A percentile compares a stretch with the other conserved stretches of the same genome.
These are phyloP conservation scores for Phytophthora podocarpi DNA, from an alignment of 352 stramenopile species.

Conservation along the genomic window DNA sequence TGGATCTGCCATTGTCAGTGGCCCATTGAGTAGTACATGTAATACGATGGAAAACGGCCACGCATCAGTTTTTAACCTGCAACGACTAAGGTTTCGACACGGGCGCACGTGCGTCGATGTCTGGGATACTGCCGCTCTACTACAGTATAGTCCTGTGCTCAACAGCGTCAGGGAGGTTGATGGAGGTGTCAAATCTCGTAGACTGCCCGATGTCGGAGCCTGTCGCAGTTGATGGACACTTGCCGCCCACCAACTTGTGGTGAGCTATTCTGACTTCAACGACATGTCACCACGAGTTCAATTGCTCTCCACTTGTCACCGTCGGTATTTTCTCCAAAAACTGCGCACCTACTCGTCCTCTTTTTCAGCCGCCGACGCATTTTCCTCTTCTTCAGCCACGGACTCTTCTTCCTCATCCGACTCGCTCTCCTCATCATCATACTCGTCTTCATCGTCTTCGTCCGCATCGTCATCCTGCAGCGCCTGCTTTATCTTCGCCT, in stretches of 20 bases:
- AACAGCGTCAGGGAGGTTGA: too few species aligned
- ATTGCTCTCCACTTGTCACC: neutral
- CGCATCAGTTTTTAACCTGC: too few species aligned
- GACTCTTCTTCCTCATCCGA: constrained; percentile 30
- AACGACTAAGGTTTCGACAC: constrained; percentile 18
- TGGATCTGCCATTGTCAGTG: too few species aligned
- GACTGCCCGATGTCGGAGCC: neutral
- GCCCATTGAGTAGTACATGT: too few species aligned
- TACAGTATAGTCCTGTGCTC: too few species aligned
- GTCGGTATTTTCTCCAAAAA: too few species aligned
- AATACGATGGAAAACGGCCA: constrained; percentile 1
- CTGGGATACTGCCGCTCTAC: too few species aligned
- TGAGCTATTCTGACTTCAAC: neutral
- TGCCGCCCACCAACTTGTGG: neutral
- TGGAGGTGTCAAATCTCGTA: neutral
- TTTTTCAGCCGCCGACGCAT: constrained; percentile 5
- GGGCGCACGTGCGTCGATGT: constrained; percentile 3
- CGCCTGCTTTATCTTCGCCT: constrained; percentile 62
- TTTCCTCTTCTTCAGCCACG: constrained; percentile 20
- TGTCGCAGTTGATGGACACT: constrained; percentile 12
- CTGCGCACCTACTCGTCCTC: constrained; percentile 27
- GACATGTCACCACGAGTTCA: too few species aligned
- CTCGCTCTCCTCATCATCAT: constrained; percentile 32
- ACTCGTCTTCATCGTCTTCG: constrained; percentile 37
- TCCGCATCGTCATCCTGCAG: constrained; percentile 52